These are phyloP conservation scores for Acrasis kona DNA, from an alignment of 78 protist genomes.

Conservation along the genomic window DNA sequence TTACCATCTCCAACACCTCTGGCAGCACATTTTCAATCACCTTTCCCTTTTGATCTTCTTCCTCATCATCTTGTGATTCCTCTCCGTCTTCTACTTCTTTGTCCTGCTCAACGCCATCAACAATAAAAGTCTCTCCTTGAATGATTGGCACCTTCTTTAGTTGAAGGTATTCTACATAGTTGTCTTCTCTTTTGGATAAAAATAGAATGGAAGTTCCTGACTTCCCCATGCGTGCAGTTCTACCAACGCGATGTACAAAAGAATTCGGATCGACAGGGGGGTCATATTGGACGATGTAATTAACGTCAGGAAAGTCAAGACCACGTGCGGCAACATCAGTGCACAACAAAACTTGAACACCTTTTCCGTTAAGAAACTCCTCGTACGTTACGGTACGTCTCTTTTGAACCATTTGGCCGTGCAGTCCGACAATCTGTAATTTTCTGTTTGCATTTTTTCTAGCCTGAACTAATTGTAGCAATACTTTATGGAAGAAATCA, in stretches of 20 bases:
- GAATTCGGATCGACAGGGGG: constrained; percentile 76
- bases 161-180: constrained; percentile 42
- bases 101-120: not conserved
- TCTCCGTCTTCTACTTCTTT: not conserved
- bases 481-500: constrained; percentile 49
- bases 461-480: not conserved
- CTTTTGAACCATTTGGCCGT: constrained; percentile 67
- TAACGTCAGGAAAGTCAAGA: constrained; percentile 76
- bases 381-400: constrained; percentile 14
- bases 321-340: constrained; percentile 84
- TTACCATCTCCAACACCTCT: not conserved
- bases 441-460: too few relatives aligned
- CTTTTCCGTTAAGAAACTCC: not conserved
- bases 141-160: constrained; percentile 1
- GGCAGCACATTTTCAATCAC: not conserved
- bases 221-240: constrained; percentile 82
- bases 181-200: constrained; percentile 42
- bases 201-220: constrained; percentile 54
- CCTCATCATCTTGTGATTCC: not conserved
- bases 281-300: constrained; percentile 77
- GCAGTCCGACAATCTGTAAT: constrained; percentile 34
- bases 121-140: not conserved
- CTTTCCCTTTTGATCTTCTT: not conserved
- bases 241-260: constrained; percentile 79
- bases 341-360: constrained; percentile 43